These are phyloP conservation scores for Hypoxylon sp. DNA, from an alignment of 2,329 filamentous ascomycete species.

Conservation along the genomic window DNA sequence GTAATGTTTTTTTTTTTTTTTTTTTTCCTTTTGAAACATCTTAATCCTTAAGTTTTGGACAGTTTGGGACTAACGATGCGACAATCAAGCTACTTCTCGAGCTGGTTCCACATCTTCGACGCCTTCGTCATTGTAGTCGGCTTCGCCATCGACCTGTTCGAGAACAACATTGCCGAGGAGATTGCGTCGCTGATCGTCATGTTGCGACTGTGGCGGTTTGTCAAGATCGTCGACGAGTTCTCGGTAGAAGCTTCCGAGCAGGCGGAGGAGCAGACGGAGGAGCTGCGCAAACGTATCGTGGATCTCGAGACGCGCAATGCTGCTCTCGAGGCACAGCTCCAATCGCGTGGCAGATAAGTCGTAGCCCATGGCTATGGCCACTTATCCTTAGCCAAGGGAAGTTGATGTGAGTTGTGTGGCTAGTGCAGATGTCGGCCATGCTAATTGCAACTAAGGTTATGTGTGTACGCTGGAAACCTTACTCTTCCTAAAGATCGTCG, in stretches of 20 bases:
- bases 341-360: too few species aligned
- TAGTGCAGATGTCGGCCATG: conserved; percentile 16
- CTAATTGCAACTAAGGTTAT: conserved; percentile 33
- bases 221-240: conserved; percentile 78
- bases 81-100: conserved; percentile 64
- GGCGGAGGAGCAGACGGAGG: conserved; percentile 71
- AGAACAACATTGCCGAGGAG: conserved; percentile 70
- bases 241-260: conserved; percentile 71
- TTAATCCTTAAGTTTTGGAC: too few species aligned
- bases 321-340: conserved; percentile 46
- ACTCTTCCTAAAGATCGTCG: not conserved
- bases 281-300: conserved; percentile 64
- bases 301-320: conserved; percentile 62
- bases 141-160: conserved; percentile 71
- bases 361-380: not conserved
- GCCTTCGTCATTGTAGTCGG: conserved; percentile 70
- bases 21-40: too few species aligned
- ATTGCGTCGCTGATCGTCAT: conserved; percentile 75
- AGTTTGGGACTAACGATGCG: not conserved
- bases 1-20: too few species aligned
- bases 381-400: not conserved
- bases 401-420: not conserved
- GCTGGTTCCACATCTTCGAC: conserved; percentile 73
- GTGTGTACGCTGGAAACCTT: conserved; percentile 26
- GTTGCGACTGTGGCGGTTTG: conserved; percentile 74